Percentiles rank a stretch among this genome's conserved stretches.
Conservation (phyloP, 768 basidiomycete genomes). For the Antrodiella citrinella region DNA sequence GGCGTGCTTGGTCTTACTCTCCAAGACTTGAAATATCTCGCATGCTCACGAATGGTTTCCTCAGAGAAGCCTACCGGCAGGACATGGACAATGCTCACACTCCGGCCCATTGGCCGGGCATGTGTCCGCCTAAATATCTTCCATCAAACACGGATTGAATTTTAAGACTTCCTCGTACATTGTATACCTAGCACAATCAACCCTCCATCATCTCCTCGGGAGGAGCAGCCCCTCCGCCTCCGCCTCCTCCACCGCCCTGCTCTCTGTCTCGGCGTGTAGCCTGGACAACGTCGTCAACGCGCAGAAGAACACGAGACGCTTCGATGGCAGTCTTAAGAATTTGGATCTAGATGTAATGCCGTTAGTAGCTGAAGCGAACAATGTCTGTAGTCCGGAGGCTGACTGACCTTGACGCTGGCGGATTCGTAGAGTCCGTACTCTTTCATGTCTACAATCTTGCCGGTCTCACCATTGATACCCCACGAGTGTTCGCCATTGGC, state of each 20-base stretch:
- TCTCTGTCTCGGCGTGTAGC: conserved; percentile 73
- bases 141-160: no score
- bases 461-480: conserved; percentile 95
- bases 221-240: conserved; percentile 32
- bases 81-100: no score
- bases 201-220: conserved; percentile 46
- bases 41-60: no score
- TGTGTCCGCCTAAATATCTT: no score
- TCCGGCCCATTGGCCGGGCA: no score
- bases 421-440: conserved; percentile 90
- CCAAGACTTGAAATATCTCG: no score
- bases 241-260: conserved; percentile 32
- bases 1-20: no score
- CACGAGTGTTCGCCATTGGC: conserved; percentile 84
- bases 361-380: not conserved
- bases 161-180: not conserved
- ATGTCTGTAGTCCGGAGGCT: not conserved
- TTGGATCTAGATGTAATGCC: conserved; percentile 54
- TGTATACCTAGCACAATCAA: conserved; percentile 1
- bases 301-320: conserved; percentile 85
- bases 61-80: no score
- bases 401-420: conserved; percentile 72
- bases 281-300: conserved; percentile 92
- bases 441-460: conserved; percentile 95
- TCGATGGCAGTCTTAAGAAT: conserved; percentile 96